Evolutionary conservation across 2,329 filamentous ascomycete genomes (phyloP).

Genomic region (Beauveria sp.): DNA sequence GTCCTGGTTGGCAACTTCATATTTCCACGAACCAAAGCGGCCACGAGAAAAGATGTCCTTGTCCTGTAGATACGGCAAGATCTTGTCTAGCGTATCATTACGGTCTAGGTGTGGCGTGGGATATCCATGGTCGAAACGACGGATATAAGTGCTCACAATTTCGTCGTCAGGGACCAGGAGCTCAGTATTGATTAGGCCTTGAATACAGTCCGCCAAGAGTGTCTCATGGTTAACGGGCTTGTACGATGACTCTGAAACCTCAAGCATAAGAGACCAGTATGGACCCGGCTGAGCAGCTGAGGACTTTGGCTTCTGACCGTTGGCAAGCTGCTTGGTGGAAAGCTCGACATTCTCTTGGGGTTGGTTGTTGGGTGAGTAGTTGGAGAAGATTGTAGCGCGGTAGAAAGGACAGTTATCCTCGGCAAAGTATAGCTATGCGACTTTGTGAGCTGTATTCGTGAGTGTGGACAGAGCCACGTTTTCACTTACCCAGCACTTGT

Average conservation of each 20-base stretch:
- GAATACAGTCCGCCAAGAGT: constrained; percentile 72
- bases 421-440: constrained; percentile 72
- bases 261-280: constrained; percentile 97
- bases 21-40: constrained; percentile 87
- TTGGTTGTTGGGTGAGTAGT: constrained; percentile 94
- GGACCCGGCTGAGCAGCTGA: constrained; percentile 64
- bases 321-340: constrained; percentile 68
- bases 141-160: constrained; percentile 90
- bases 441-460: neutral
- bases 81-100: constrained; percentile 76
- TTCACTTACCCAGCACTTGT: constrained; percentile 84
- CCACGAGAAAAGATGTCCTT: constrained; percentile 84
- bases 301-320: constrained; percentile 57
- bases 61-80: constrained; percentile 76
- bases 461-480: constrained; percentile 16
- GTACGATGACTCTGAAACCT: constrained; percentile 83
- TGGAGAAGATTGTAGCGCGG: constrained; percentile 94
- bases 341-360: constrained; percentile 69
- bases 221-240: constrained; percentile 79
- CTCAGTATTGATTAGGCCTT: constrained; percentile 83
- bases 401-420: constrained; percentile 95
- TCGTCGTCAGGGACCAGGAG: constrained; percentile 78
- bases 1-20: constrained; percentile 50
- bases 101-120: constrained; percentile 82
- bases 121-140: constrained; percentile 90